Evolutionary conservation across 2,329 filamentous ascomycete species (phyloP), one percentile per base, ranked within the genome.

Genomic region (Diaporthe sp.): DNA sequence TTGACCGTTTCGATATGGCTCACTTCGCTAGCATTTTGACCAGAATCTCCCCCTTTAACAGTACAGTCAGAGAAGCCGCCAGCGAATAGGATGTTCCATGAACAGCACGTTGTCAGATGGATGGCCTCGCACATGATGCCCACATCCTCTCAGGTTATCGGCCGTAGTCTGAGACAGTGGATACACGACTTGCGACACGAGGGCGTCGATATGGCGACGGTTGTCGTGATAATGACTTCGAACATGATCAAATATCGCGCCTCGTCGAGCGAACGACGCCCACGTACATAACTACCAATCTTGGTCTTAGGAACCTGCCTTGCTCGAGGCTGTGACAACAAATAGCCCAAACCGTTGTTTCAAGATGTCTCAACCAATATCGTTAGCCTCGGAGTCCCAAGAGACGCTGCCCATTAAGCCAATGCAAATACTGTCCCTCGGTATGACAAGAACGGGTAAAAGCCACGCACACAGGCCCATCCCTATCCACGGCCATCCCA

Each of bases 371-470:
- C 42, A 66, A 37, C 42, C 44, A 47, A 30, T 27, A 6, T 1
- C 27, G 10, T n/a, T n/a, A 19, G 9, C 30, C 13, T 6, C 1
- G 1, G n/a, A n/a, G 22, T 51, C 61, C 39, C 27, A 27, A 51
- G 61, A 10, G 13, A 17, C 30, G 22, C 44, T 30, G 19, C 44
- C 44, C 2, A 35, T 25, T 30, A 35, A 66, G 30, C 61, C 61
- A 30, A 66, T 66, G 61, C 61, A 66, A 30, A 66, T 66, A 12
- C 42, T 66, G 12, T 66, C 61, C 12, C 61, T 66, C 12, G 61
- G 61, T 12, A 51, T 66, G 61, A 66, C 61, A 13, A 66, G 61
- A 32, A 66, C 61, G 22, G 61, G 61, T 66, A 37, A 65, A 22
- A 5, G 27, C 47, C 27, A 12, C 25, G 19, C 30, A 42, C 44